Percentiles rank a stretch among this genome's conserved stretches.
phyloP scores from a whole-genome alignment of 805 yeast genomes.

The Isabelozyma rhagii region DNA sequence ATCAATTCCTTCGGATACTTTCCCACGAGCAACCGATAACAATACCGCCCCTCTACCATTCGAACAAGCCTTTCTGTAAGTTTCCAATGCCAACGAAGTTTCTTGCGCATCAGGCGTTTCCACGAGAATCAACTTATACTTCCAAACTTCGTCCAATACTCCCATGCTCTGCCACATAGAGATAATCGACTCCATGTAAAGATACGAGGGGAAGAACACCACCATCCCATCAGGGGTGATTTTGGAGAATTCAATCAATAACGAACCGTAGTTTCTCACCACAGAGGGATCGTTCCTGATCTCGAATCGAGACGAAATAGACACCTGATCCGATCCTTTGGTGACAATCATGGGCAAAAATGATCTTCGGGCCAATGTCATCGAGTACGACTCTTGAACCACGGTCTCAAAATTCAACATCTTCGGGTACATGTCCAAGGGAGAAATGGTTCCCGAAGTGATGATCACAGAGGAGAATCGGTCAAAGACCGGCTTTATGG shows the following conservation, averaged over 20 bases:
- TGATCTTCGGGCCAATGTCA: conserved; percentile 90
- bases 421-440: conserved; percentile 97
- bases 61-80: conserved; percentile 92
- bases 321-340: conserved; percentile 97
- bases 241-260: conserved; percentile 87
- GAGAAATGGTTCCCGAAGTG: conserved; percentile 97
- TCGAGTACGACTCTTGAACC: conserved; percentile 89
- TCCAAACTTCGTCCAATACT: conserved; percentile 97
- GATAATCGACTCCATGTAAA: conserved; percentile 96
- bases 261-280: conserved; percentile 92
- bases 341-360: conserved; percentile 95
- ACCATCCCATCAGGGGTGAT: conserved; percentile 98
- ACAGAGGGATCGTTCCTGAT: conserved; percentile 97
- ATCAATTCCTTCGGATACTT: conserved; percentile 98
- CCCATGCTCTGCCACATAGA: conserved; percentile 99
- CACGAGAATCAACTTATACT: conserved; percentile 87
- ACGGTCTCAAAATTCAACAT: conserved; percentile 94
- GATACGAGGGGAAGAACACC: conserved; percentile 94
- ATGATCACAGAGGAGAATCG: conserved; percentile 88
- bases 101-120: conserved; percentile 99
- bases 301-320: conserved; percentile 93
- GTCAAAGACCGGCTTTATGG: conserved; percentile 95
- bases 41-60: conserved; percentile 97
- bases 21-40: conserved; percentile 97
- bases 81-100: conserved; percentile 91